These are phyloP conservation scores for Ocimum tenuiflorum DNA, from an alignment of 257 asterid species.

Conservation along the genomic window DNA sequence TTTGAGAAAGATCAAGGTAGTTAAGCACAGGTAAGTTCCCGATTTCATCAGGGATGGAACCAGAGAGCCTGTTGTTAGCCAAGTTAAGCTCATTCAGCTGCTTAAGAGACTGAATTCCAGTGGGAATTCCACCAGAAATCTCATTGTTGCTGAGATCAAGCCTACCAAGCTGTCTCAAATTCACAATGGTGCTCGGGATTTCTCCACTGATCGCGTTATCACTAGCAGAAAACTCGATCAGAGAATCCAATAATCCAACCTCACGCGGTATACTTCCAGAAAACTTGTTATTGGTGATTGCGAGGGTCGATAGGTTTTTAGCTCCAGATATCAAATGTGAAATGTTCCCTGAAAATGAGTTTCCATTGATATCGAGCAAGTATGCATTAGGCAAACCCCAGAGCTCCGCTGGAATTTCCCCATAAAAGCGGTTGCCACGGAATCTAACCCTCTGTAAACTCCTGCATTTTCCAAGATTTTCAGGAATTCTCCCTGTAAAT, in stretches of 20 bases:
- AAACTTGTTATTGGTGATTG: constrained; percentile 46
- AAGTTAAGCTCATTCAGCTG: constrained; percentile 59
- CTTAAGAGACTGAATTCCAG: constrained; percentile 36
- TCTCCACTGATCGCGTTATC: constrained; percentile 47
- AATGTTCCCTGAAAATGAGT: constrained; percentile 54
- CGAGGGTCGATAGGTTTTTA: constrained; percentile 40
- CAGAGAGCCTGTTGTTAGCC: constrained; percentile 50
- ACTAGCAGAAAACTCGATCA: constrained; percentile 41
- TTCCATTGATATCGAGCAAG: constrained; percentile 51
- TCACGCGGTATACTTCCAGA: constrained; percentile 59
- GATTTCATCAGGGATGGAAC: constrained; percentile 56
- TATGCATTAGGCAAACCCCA: constrained; percentile 71
- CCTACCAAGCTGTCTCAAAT: constrained; percentile 38
- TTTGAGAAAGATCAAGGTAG: constrained; percentile 73
- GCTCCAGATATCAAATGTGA: constrained; percentile 51
- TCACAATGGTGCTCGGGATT: constrained; percentile 46
- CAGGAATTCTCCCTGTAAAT: constrained; percentile 59
- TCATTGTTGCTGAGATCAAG: constrained; percentile 56
- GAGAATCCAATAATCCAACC: constrained; percentile 39
- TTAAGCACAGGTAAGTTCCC: constrained; percentile 59
- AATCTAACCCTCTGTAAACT: constrained; percentile 51
- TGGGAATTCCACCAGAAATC: constrained; percentile 55
- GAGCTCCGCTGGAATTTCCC: constrained; percentile 51
- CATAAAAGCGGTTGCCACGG: constrained; percentile 37
- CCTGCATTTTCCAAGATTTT: constrained; percentile 45